Percentiles rank a stretch among this genome's conserved stretches.
Evolutionary conservation across 192 early-diverging fungal species (phyloP).

Genomic region (Backusella tarrabulga): DNA sequence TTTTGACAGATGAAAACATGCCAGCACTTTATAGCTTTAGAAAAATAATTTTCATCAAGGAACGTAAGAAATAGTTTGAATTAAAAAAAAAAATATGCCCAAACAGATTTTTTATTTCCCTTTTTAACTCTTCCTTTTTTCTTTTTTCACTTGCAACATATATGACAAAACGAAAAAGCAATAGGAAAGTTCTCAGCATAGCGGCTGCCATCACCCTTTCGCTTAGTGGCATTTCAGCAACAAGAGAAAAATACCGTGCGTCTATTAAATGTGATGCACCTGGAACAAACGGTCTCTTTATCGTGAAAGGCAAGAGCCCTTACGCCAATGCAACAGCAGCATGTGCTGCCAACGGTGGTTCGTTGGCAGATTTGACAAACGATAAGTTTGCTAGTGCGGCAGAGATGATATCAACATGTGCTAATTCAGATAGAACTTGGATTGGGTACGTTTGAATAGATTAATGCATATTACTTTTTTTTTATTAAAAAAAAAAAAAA

Average conservation of each 20-base stretch:
- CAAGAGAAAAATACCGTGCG: background rate
- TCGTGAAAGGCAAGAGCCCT: background rate
- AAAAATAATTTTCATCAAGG: background rate
- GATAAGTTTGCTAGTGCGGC: background rate
- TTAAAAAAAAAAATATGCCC: background rate
- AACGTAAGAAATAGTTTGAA: background rate
- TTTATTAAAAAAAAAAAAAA: background rate
- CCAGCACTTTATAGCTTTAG: background rate
- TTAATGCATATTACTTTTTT: background rate
- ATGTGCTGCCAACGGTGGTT: background rate
- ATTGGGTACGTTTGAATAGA: background rate
- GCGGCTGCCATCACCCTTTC: background rate
- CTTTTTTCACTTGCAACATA: background rate
- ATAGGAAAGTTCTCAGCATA: background rate
- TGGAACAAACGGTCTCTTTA: background rate
- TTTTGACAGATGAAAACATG: background rate
- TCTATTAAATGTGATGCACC: background rate
- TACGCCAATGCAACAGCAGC: background rate
- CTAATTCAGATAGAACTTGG: background rate
- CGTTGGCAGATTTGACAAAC: background rate
- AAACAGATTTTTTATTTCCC: background rate
- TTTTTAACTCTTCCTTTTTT: background rate
- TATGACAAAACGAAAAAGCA: background rate
- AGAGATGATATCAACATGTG: background rate
- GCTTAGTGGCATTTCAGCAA: background rate